phyloP scores from a whole-genome alignment of 2,329 filamentous ascomycete species.

The Fusarium domesticum region DNA sequence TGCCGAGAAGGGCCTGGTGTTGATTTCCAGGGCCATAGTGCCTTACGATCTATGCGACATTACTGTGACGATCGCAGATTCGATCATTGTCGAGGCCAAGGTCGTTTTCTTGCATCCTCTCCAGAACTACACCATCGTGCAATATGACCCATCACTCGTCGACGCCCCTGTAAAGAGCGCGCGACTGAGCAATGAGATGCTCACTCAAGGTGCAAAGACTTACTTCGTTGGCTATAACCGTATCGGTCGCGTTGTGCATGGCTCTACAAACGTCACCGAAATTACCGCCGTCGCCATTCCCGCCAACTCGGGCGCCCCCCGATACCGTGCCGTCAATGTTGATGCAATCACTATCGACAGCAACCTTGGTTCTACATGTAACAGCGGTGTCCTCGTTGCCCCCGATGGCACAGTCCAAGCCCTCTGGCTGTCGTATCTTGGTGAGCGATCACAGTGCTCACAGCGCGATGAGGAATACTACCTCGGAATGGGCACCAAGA shows the following conservation, averaged over 20 bases:
- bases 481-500: slow-evolving; percentile 84
- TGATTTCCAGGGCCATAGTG: slow-evolving; percentile 90
- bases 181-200: slow-evolving; percentile 72
- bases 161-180: slow-evolving; percentile 90
- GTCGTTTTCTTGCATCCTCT: slow-evolving; percentile 94
- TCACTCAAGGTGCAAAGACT: slow-evolving; percentile 90
- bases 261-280: slow-evolving; percentile 92
- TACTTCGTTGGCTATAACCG: slow-evolving; percentile 99
- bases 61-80: slow-evolving; percentile 92
- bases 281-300: slow-evolving; percentile 97
- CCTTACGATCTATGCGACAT: slow-evolving; percentile 98
- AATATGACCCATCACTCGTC: slow-evolving; percentile 92
- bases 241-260: slow-evolving; percentile 88
- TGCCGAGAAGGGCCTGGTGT: slow-evolving; percentile 89
- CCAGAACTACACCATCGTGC: slow-evolving; percentile 93
- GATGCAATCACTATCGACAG: slow-evolving; percentile 98
- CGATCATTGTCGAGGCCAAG: slow-evolving; percentile 89
- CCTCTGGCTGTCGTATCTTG: slow-evolving; percentile 94
- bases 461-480: slow-evolving; percentile 96
- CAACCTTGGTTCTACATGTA: slow-evolving; percentile 84
- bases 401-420: slow-evolving; percentile 92
- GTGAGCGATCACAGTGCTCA: slow-evolving; percentile 74
- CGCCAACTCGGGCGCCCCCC: slow-evolving; percentile 83
- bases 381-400: slow-evolving; percentile 85
- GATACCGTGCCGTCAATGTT: slow-evolving; percentile 92